Base-by-base conservation (phyloP, 306 rosid species). In the Vigna trinervia region DNA sequence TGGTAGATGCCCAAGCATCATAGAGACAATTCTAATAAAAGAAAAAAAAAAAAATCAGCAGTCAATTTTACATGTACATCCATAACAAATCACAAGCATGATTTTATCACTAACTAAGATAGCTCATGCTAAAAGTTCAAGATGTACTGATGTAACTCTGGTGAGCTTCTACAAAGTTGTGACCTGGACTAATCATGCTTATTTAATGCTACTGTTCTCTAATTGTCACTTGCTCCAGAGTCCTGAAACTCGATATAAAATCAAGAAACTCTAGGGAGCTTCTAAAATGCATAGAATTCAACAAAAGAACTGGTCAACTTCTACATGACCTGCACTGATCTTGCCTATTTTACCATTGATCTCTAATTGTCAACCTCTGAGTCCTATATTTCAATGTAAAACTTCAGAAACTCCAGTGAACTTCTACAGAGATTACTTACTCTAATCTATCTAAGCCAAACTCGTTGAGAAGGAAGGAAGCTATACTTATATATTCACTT, bases 1-100 rank as follows among this genome's bases (percentile, higher is more conserved):
- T 20, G 62, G 34, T 56, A 22, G 62, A 56, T 22, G 62, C 62
- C 62, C 32, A 56, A 56, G 62, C 62, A 20, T 22, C 62, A 56
- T 11, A 10, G 15, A 56, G 34, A 56, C 62, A 22, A 56, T 11
- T 56, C 62, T 56, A 28, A 8, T 56, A 56, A 12, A 56, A 20
- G 6, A 5, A 20, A 56, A 20, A 15, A 22, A 22, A 22, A 1
- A 51, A n/a, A 51, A 51, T 51, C 4, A n/a, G 17, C 1, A 0
- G 10, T 51, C n/a, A 3, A 51, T 51, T 6, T 51, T n/a, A n/a
- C 2, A 19, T 51, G 22, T n/a, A 15, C 19, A 50, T 50, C 17
- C 14, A 45, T 45, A 45, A 45, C 50, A 45, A 45, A 45, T 45
- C 15, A 50, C 15, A 50, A 50, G 2, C n/a, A 50, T 54, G 26